Evolutionary conservation across 2,329 filamentous ascomycete species (phyloP), one percentile per base, ranked within the genome.

Genomic region (Fusarium sambucinum): DNA sequence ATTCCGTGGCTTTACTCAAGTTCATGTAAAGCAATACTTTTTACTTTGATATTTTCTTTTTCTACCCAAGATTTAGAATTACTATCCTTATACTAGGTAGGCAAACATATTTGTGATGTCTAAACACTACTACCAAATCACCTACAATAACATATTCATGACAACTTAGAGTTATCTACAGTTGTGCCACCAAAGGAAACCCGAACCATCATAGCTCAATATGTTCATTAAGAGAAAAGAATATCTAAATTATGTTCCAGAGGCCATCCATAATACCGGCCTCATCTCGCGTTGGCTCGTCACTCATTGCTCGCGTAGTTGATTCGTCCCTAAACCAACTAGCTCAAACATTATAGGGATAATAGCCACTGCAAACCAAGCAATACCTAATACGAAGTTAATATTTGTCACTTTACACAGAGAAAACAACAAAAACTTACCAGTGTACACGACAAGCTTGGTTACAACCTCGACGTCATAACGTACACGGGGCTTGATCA

Each of bases 391-490:
- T 46, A 45, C 5, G 3, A 38, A 16, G 45, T 55, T 35, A 74
- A 68, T n/a, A 48, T 3, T 4, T 8, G 12, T 19, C 14, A 19
- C 32, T n/a, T 25, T 29, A 7, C 7, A 11, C 33, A 8, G 11
- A 41, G 3, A 19, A 46, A 53, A 55, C 13, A 7, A 6, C 5
- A 10, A 3, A 5, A 10, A 37, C 47, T 79, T 81, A 93, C 95
- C 96, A 61, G 91, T 87, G 81, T 99, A 99, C 25, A 99, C 93
- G 73, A 99, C 92, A 63, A 99, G 80, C 81, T 97, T 98, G 7
- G 96, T 98, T 37, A 99, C 92, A 38, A 99, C 95, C 79, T 99
- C 96, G n/a, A 98, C 95, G 80, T 99, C 96, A 76, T 98, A 99
- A 72, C 94, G 86, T 62, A 97, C 94, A 70, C 96, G 89, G 48